Conservation (phyloP, 1,284 basidiomycete genomes). For the Stygiomarasmius scandens region DNA sequence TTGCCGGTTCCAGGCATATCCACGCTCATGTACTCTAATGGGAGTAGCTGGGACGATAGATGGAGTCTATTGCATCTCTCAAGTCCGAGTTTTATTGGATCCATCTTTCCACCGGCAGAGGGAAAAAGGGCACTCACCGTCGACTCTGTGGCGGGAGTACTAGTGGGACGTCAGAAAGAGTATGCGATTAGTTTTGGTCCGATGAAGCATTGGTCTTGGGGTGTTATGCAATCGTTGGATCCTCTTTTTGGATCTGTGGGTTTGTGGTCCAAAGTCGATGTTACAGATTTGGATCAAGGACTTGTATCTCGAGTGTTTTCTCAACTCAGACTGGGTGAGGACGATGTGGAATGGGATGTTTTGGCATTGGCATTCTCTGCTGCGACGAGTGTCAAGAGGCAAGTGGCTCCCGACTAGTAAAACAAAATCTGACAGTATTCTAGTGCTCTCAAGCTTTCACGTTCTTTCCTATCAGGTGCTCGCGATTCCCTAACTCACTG, state of each 20-base stretch:
- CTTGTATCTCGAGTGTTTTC: conserved; percentile 60
- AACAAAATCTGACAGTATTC: conserved; percentile 11
- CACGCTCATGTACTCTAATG: conserved; percentile 39
- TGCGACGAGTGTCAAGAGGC: conserved; percentile 64
- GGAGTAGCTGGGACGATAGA: conserved; percentile 59
- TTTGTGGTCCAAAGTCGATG: conserved; percentile 52
- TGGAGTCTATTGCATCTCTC: conserved; percentile 58
- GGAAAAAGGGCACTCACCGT: conserved; percentile 36
- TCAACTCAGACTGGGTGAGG: conserved; percentile 50
- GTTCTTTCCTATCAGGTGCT: conserved; percentile 62
- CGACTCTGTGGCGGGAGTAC: conserved; percentile 64
- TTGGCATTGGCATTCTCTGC: conserved; percentile 71
- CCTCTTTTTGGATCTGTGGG: conserved; percentile 36
- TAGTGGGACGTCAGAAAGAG: conserved; percentile 66
- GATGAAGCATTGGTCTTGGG: conserved; percentile 64
- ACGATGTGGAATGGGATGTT: conserved; percentile 65
- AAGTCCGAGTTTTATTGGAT: conserved; percentile 44
- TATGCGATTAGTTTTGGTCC: conserved; percentile 66
- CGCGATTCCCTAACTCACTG: conserved; percentile 76
- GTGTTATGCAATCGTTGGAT: conserved; percentile 58
- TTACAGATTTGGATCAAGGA: conserved; percentile 46
- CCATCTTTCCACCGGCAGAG: conserved; percentile 53
- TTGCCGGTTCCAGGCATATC: conserved; percentile 72
- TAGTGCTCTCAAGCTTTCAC: conserved; percentile 78
- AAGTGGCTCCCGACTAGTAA: conserved; percentile 22